Evolutionary conservation across 2,329 filamentous ascomycete species (phyloP).

Genomic region (Verticillium nubilum): DNA sequence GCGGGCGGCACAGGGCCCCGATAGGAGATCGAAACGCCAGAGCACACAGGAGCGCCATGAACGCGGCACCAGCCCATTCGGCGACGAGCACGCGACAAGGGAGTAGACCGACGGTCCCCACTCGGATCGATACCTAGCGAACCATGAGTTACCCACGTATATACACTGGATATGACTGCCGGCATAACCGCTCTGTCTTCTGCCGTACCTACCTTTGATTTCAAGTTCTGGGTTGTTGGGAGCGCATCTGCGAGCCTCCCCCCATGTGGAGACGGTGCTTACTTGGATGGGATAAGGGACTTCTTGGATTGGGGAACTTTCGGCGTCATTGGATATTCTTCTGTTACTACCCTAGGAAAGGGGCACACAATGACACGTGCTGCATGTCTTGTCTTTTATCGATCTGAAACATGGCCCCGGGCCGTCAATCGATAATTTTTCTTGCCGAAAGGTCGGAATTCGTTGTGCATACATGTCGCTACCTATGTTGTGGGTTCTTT

Average conservation of each 20-base stretch:
- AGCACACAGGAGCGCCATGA: conserved; percentile 21
- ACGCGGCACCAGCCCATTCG: conserved; percentile 44
- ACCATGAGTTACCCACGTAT: conserved; percentile 9
- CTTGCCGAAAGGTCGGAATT: background rate
- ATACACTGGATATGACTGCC: conserved; percentile 11
- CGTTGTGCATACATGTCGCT: background rate
- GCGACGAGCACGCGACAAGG: conserved; percentile 52
- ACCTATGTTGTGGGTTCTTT: too few relatives aligned
- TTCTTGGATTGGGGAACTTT: background rate
- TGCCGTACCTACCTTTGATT: conserved; percentile 10
- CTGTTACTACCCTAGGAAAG: background rate
- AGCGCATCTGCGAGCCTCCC: background rate
- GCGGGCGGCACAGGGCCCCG: conserved; percentile 25
- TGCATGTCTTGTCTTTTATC: background rate
- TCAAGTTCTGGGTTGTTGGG: background rate
- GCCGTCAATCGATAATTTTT: background rate
- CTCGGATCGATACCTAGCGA: background rate
- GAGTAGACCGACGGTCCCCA: conserved; percentile 25
- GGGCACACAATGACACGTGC: background rate
- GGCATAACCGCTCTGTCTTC: conserved; percentile 2
- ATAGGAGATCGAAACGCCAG: conserved; percentile 18
- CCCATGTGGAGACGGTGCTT: background rate
- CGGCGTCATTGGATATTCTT: background rate
- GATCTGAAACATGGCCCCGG: background rate
- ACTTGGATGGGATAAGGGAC: background rate